A percentile compares a stretch with the other conserved stretches of the same genome.
Conservation (phyloP, 2,329 filamentous ascomycete species). For the Bertia moriformis region DNA sequence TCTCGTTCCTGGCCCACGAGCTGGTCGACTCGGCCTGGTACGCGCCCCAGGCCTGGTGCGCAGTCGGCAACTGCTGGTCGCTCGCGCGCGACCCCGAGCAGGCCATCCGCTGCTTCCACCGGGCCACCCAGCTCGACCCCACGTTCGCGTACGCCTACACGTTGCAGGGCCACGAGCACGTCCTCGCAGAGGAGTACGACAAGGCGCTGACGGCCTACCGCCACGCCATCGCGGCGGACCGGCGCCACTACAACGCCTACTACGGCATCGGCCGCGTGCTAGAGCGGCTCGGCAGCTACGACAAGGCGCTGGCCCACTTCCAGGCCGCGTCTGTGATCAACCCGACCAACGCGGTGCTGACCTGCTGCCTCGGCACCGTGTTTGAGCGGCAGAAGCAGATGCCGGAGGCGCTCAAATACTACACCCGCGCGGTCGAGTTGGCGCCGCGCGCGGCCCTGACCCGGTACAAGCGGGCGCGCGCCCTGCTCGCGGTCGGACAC, state of each 20-base stretch:
- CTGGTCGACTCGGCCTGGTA: constrained; percentile 75
- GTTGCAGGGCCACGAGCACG: constrained; percentile 86
- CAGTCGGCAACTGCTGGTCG: constrained; percentile 87
- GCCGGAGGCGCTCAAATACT: constrained; percentile 64
- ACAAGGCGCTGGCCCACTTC: constrained; percentile 85
- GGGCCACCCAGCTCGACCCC: constrained; percentile 78
- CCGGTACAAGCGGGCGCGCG: constrained; percentile 82
- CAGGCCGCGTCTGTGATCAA: constrained; percentile 79
- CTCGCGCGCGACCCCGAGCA: constrained; percentile 86
- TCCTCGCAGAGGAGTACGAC: constrained; percentile 92
- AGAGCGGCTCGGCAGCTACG: constrained; percentile 78
- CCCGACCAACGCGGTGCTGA: constrained; percentile 79
- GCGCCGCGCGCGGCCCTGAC: constrained; percentile 71
- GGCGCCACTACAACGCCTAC: constrained; percentile 90
- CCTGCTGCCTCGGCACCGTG: constrained; percentile 82
- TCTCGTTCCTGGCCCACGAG: constrained; percentile 84
- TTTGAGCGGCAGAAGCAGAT: constrained; percentile 79
- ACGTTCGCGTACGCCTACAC: constrained; percentile 93
- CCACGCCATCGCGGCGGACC: constrained; percentile 70
- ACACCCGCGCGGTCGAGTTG: constrained; percentile 67
- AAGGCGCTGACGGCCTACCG: constrained; percentile 82
- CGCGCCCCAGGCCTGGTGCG: constrained; percentile 90
- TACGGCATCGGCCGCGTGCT: constrained; percentile 77
- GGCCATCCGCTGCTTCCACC: constrained; percentile 83
- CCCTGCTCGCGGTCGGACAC: constrained; percentile 61